Evolutionary conservation across 2,329 filamentous ascomycete species (phyloP), one percentile per base, ranked within the genome.

Genomic region (Diaporthe destruens): DNA sequence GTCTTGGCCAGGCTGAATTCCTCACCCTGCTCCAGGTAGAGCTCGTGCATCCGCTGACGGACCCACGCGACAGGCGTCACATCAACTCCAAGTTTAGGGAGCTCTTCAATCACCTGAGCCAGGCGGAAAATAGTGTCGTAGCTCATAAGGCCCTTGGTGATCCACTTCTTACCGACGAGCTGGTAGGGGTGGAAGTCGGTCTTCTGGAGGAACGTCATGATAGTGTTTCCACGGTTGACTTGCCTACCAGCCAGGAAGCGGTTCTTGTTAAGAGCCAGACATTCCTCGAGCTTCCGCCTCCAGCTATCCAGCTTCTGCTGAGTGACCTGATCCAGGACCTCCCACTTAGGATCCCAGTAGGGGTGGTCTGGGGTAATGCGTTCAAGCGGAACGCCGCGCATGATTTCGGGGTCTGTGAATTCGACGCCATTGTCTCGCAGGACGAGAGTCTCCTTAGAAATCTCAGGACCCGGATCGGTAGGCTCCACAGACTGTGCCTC

Each of bases 41-140:
- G 79, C 78, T 90, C 87, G 74, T 87, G 82, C 63, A 90, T 81
- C 16, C 88, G 86, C 47, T 90, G 87, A 5, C 88, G 86, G 69
- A 90, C 80, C 88, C 88, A 90, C 34, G 89, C 84, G 3, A 88
- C 78, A 0, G 88, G 87, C 2, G 83, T 83, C 25, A 90, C 80
- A 49, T 87, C 85, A 6, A 89, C 82, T 39, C 84, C 82, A 71
- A 88, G 89, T 76, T 86, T 88, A 70, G 82, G 84, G 56, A 90
- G 80, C 77, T 89, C 87, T 3, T 85, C 84, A 36, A 73, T 73
- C 16, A 89, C 81, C 0, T 88, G 85, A 63, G 88, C 86, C 47
- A 90, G 79, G 3, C 88, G 85, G 76, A 87, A 89, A 3, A 90
- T 79, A 0, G 87, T 90, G 75, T 90, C 88, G 75, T 90, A 90